Percentiles rank a stretch among this genome's conserved stretches.
Conservation (phyloP, 2,329 filamentous ascomycete species). For the Ceratocystis diversiconidia region DNA sequence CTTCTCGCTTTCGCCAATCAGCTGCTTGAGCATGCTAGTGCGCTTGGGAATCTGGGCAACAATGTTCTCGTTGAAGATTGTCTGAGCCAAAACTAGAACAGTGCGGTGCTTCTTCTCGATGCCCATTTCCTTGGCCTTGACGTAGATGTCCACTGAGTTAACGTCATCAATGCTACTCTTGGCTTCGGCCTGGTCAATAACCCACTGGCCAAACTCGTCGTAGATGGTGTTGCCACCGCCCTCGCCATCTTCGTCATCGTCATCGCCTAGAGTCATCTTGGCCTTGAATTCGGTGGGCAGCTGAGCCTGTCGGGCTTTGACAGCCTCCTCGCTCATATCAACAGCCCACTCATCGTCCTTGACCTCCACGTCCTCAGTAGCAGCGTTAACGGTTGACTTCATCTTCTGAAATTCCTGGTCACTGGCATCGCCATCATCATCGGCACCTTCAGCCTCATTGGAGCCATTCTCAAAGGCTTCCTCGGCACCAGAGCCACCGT, state of each 20-base stretch:
- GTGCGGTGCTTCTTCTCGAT: slow-evolving; percentile 93
- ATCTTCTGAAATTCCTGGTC: slow-evolving; percentile 88
- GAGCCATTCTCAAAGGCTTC: slow-evolving; percentile 37
- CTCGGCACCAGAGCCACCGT: slow-evolving; percentile 47
- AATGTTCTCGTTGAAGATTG: slow-evolving; percentile 84
- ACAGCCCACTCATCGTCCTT: slow-evolving; percentile 92
- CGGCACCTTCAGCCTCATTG: slow-evolving; percentile 30
- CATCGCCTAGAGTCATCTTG: slow-evolving; percentile 70
- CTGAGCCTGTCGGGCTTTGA: slow-evolving; percentile 84
- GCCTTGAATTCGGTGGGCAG: slow-evolving; percentile 92
- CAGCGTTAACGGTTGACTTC: slow-evolving; percentile 42
- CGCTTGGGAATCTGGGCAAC: slow-evolving; percentile 74
- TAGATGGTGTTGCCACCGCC: slow-evolving; percentile 63
- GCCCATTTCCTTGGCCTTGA: slow-evolving; percentile 92
- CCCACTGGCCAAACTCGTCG: slow-evolving; percentile 87
- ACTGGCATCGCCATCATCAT: slow-evolving; percentile 45
- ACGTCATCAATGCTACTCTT: slow-evolving; percentile 65
- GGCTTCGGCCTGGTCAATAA: slow-evolving; percentile 56
- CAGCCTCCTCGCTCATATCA: slow-evolving; percentile 88
- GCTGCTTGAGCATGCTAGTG: slow-evolving; percentile 75
- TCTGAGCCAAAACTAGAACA: slow-evolving; percentile 79
- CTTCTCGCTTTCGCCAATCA: slow-evolving; percentile 68
- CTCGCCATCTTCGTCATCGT: slow-evolving; percentile 69
- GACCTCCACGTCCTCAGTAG: slow-evolving; percentile 41
- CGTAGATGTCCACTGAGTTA: slow-evolving; percentile 78